Evolutionary conservation across 1,284 basidiomycete genomes (phyloP), one percentile per base, ranked within the genome.

Genomic region (Ceratobasidium sp.): DNA sequence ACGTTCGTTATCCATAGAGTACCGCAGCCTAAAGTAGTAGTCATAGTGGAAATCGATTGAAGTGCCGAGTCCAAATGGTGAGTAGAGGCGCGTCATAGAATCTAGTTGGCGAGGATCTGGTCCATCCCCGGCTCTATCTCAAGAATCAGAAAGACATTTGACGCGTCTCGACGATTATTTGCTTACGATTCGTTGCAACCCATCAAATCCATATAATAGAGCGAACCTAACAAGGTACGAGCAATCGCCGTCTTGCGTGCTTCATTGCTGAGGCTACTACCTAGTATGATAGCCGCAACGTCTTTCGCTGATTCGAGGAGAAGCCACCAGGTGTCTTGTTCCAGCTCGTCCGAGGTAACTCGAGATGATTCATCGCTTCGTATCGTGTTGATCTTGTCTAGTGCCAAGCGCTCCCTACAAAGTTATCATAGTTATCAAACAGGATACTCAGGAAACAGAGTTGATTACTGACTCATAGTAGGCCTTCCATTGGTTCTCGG

Each of bases 11-110:
- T 47, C 47, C 41, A 69, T 69, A 41, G 36, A 41, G 15, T 48
- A 47, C 6, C 69, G 57, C 8, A n/a, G 31, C 15, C 69, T 44
- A 48, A 56, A 57, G 22, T 72, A 31, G 33, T 72, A 72, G 47
- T 36, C 22, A 22, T 72, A 72, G 24, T 41, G 33, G 24, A 72
- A 53, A 29, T 72, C 69, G 33, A 72, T 53, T n/a, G 69, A 72
- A 11, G 69, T 72, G 14, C 69, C 69, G 17, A 72, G 24, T 44
- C 69, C 69, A 47, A 62, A 72, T 9, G 69, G 69, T 3, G 69
- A 72, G 48, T 72, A 72, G 17, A 72, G 24, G 6, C 69, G 69
- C 22, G 69, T 60, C 57, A 22, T 41, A 1, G 69, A 29, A 17
- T 27, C 27, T 22, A 72, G 17, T 14, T 71, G 41, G 27, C 66